phyloP scores from a whole-genome alignment of 805 yeast genomes.

The Blastobotrys americana region DNA sequence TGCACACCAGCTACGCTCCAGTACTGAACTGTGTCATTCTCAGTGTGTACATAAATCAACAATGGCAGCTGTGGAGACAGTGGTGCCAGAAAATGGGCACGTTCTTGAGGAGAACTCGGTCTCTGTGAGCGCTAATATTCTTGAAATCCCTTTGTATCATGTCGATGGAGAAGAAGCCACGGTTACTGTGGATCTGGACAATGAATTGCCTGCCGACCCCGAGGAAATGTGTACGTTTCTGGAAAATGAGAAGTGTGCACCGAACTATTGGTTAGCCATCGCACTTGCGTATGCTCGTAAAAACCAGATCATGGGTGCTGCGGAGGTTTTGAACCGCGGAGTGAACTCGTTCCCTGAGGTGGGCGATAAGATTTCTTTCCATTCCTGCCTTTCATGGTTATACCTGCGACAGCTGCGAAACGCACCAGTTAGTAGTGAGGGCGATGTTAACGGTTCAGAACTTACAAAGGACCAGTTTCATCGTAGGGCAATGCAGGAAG shows the following conservation, averaged over 20 bases:
- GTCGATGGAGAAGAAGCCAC: conserved; percentile 75
- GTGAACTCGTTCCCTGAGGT: conserved; percentile 32
- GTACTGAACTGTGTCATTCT: too few relatives aligned
- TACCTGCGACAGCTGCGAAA: conserved; percentile 30
- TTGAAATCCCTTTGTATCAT: conserved; percentile 64
- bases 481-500: conserved; percentile 38
- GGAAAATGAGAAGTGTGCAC: conserved; percentile 69
- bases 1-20: too few relatives aligned
- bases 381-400: conserved; percentile 68
- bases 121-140: conserved; percentile 24
- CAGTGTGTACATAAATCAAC: too few relatives aligned
- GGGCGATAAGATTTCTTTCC: conserved; percentile 45
- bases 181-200: conserved; percentile 71
- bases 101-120: not conserved
- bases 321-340: conserved; percentile 56
- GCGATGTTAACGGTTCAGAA: conserved; percentile 11
- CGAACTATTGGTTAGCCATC: conserved; percentile 76
- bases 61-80: not conserved
- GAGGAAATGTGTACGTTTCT: conserved; percentile 70
- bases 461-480: conserved; percentile 29
- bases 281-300: conserved; percentile 72
- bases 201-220: conserved; percentile 86
- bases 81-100: not conserved
- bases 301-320: conserved; percentile 52
- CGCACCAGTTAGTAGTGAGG: conserved; percentile 22